phyloP scores from a whole-genome alignment of 2,329 filamentous ascomycete species.

The Periconia sp. region DNA sequence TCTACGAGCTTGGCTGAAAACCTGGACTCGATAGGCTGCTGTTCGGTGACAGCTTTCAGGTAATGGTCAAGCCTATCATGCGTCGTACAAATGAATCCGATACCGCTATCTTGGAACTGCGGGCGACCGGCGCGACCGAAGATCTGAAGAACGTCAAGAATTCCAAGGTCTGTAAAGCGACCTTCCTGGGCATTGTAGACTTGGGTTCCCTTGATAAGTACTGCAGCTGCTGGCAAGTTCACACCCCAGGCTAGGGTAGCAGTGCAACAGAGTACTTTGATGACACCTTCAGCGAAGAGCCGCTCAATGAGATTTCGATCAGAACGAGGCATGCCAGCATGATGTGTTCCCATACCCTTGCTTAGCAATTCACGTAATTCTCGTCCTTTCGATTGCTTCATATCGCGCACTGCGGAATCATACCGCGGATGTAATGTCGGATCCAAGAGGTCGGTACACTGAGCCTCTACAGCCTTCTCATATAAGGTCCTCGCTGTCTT shows the following conservation, averaged over 20 bases:
- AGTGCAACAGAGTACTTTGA: conserved; percentile 97
- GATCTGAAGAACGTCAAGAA: conserved; percentile 95
- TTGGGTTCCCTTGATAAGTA: conserved; percentile 97
- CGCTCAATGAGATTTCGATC: conserved; percentile 96
- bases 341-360: conserved; percentile 93
- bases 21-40: conserved; percentile 95
- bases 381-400: conserved; percentile 82
- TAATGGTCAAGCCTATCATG: conserved; percentile 94
- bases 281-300: conserved; percentile 87
- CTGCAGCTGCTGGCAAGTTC: conserved; percentile 93
- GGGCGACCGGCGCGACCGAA: conserved; percentile 98
- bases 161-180: conserved; percentile 95
- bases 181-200: conserved; percentile 96
- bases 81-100: conserved; percentile 97
- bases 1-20: conserved; percentile 95
- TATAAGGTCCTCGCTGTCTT: conserved; percentile 84
- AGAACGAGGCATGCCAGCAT: conserved; percentile 93
- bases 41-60: conserved; percentile 88
- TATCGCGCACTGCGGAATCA: conserved; percentile 78
- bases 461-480: conserved; percentile 83
- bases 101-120: conserved; percentile 96
- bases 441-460: conserved; percentile 82
- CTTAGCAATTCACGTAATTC: conserved; percentile 88
- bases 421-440: conserved; percentile 79
- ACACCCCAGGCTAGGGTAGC: conserved; percentile 98